A percentile compares a stretch with the other conserved stretches of the same genome.
These are phyloP conservation scores for Rubus idaeus DNA, from an alignment of 306 rosid species.

Conservation along the genomic window DNA sequence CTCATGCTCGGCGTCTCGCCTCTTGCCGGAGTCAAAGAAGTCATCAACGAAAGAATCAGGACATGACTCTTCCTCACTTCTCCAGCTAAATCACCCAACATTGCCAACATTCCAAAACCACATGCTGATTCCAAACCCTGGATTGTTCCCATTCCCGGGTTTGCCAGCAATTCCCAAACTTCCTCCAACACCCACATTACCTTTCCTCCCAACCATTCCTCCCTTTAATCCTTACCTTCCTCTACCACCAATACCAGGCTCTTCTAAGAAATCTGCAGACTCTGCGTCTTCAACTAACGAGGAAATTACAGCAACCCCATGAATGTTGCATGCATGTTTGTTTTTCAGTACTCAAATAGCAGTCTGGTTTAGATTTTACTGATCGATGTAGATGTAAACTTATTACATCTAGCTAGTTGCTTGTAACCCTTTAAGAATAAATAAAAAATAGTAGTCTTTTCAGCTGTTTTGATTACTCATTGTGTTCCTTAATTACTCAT, in stretches of 20 bases:
- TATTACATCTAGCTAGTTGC: neutral
- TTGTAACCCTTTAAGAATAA: neutral
- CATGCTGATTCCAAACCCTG: conserved; percentile 2
- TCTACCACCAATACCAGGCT: neutral
- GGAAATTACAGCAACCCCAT: neutral
- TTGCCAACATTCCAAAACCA: conserved; percentile 2
- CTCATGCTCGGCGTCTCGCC: conserved; percentile 8
- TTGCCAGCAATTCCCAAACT: conserved; percentile 6
- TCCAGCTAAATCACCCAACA: neutral
- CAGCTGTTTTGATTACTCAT: neutral
- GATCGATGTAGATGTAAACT: neutral
- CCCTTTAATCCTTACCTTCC: neutral
- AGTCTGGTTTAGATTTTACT: neutral
- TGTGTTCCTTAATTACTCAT: neutral
- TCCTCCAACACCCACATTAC: conserved; percentile 10
- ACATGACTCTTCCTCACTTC: neutral
- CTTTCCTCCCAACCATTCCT: conserved; percentile 6
- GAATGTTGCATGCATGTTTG: neutral
- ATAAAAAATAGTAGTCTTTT: neutral
- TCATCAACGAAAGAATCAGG: neutral
- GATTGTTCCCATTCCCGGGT: neutral
- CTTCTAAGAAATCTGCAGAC: neutral
- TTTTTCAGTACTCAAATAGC: neutral
- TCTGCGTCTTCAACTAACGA: neutral
- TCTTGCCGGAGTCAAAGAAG: neutral